Evolutionary conservation across 805 yeast species (phyloP), one percentile per base, ranked within the genome.

Genomic region (Danielia reshetovae): DNA sequence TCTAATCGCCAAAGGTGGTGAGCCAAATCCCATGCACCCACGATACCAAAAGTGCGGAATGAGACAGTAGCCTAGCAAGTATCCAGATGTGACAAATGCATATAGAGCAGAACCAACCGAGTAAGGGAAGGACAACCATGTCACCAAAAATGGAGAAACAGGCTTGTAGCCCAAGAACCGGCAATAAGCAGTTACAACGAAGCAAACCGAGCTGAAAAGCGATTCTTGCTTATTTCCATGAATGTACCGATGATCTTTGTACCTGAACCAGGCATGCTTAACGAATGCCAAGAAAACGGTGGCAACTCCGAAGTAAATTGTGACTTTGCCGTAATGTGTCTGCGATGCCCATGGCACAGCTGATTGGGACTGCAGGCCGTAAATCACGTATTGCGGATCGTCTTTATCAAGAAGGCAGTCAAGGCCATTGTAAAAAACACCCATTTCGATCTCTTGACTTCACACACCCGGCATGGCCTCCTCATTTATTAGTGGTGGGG

Each of bases 1-100:
- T 30, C 81, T 52, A 1, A 73, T 68, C 0, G 77, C 77, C 23
- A 77, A 39, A 7, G 81, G 81, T 11, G 81, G 77, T 3, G 77
- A 62, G 2, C 81, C 82, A 51, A 75, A 75, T 0, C 75, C 77
- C 4, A 55, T 23, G 49, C 82, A 77, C 0, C 55, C 74, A 36
- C 80, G 55, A 41, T 70, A 71, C 66, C 71, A 74, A 30, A 64
- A 63, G 34, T 68, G 74, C 5, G 81, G 80, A 3, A 59, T 54
- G n/a, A 51, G 62, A 41, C 68, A 70, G 25, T 68, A 49, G 37
- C 64, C 34, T 48, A 52, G 32, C 55, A 64, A 14, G 38, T 37
- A 76, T 26, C 34, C 60, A 22, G 46, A 57, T 2, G 48, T 62
- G 22, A 36, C 65, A 45, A 33, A 64, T 65, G 46, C 63, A 35